phyloP scores from a whole-genome alignment of 1,284 basidiomycete species.

The Cystobasidium slooffiae region DNA sequence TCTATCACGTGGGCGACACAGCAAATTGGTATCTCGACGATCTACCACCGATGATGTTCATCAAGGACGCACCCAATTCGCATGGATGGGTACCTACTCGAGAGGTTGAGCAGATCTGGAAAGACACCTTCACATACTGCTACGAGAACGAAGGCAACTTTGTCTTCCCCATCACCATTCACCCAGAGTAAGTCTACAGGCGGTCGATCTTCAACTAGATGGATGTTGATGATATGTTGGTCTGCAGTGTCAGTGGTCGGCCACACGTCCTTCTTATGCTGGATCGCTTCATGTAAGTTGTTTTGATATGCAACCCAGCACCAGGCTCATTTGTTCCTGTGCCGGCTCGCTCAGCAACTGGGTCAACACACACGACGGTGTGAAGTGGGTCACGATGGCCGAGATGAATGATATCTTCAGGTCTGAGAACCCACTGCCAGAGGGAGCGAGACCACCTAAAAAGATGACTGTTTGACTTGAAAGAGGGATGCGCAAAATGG shows the following conservation, averaged over 20 bases:
- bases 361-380: conserved; percentile 72
- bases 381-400: conserved; percentile 74
- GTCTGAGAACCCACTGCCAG: conserved; percentile 11
- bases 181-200: conserved; percentile 74
- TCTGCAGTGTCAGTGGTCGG: conserved; percentile 75
- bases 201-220: conserved; percentile 71
- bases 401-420: conserved; percentile 57
- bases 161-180: conserved; percentile 75
- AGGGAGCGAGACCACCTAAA: conserved; percentile 2
- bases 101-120: conserved; percentile 52
- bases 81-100: conserved; percentile 80
- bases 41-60: conserved; percentile 75
- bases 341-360: conserved; percentile 60
- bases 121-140: conserved; percentile 70
- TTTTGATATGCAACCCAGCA: neutral
- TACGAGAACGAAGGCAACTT: conserved; percentile 72
- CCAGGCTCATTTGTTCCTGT: neutral
- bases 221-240: conserved; percentile 66
- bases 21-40: conserved; percentile 64
- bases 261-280: conserved; percentile 74
- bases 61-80: conserved; percentile 68
- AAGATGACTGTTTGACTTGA: conserved; percentile 5
- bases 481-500: neutral
- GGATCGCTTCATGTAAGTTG: conserved; percentile 68
- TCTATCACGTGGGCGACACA: neutral